These are phyloP conservation scores for Lagerstroemia speciosa DNA, from an alignment of 345 rosid species.

Conservation along the genomic window DNA sequence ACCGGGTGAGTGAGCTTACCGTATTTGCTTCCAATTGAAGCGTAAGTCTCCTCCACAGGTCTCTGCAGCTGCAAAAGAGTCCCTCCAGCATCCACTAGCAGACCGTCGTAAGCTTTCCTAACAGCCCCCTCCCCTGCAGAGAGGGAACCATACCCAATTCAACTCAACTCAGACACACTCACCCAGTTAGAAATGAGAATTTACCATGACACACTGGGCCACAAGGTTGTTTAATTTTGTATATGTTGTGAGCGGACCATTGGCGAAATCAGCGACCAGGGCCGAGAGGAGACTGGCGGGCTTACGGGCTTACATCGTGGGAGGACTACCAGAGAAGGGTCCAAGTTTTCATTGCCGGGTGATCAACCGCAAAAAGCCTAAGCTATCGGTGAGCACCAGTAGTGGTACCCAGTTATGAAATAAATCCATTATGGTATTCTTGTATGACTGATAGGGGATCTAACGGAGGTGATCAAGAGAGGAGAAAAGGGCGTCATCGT, in stretches of 20 bases:
- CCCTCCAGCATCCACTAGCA: conserved; percentile 84
- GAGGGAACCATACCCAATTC: not conserved
- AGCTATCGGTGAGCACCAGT: too few relatives aligned
- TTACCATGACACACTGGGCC: not conserved
- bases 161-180: not conserved
- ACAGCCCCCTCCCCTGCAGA: conserved; percentile 21
- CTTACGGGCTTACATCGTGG: too few relatives aligned
- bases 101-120: conserved; percentile 57
- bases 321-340: too few relatives aligned
- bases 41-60: conserved; percentile 75
- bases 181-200: not conserved
- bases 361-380: too few relatives aligned
- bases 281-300: too few relatives aligned
- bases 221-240: too few relatives aligned
- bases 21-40: conserved; percentile 66
- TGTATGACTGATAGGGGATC: too few relatives aligned
- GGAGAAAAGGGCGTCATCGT: not conserved
- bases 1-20: conserved; percentile 33
- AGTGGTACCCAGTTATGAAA: too few relatives aligned
- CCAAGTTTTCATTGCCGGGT: too few relatives aligned
- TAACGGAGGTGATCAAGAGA: not conserved
- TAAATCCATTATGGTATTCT: too few relatives aligned
- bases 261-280: too few relatives aligned
- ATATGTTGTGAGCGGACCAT: too few relatives aligned
- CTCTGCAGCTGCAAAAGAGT: conserved; percentile 69